Percentiles rank a stretch among this genome's conserved stretches.
Evolutionary conservation across 116 monocot genomes (phyloP).

Genomic region (Thalassia testudinum): DNA sequence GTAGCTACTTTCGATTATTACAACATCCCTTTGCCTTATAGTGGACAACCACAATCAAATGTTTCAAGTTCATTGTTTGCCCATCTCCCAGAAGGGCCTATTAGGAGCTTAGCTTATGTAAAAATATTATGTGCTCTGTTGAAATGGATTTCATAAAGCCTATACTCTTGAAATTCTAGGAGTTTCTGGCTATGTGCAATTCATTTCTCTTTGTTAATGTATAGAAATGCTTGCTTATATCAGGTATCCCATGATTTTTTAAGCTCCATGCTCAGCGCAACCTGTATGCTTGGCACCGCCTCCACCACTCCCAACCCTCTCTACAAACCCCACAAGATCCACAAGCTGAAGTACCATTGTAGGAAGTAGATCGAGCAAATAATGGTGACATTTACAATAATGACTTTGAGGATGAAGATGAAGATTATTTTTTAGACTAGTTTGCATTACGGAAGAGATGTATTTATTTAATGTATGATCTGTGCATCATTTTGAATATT

Average conservation of each 20-base stretch:
- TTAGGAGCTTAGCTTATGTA: constrained; percentile 70
- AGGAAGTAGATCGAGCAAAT: no score
- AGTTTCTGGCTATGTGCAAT: constrained; percentile 95
- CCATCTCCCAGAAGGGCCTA: constrained; percentile 93
- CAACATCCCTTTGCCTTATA: constrained; percentile 86
- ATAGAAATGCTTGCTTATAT: constrained; percentile 88
- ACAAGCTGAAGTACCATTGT: no score
- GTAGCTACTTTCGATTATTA: constrained; percentile 77
- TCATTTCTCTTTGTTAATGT: constrained; percentile 81
- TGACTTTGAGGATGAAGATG: no score
- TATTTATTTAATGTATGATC: no score
- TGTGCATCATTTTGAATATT: no score
- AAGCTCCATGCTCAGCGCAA: no score
- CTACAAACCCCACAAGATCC: no score
- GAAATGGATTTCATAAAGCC: constrained; percentile 76
- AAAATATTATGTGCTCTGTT: constrained; percentile 82
- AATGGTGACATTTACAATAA: no score
- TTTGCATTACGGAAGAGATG: no score
- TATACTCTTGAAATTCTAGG: constrained; percentile 67
- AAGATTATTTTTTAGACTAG: no score
- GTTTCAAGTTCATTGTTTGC: constrained; percentile 58
- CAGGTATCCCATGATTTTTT: constrained; percentile 56
- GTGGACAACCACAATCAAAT: constrained; percentile 86
- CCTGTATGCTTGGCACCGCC: no score
- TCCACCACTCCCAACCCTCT: no score